These are phyloP conservation scores for Bipolaris sorokiniana DNA, from an alignment of 2,329 filamentous ascomycete species.

Conservation along the genomic window DNA sequence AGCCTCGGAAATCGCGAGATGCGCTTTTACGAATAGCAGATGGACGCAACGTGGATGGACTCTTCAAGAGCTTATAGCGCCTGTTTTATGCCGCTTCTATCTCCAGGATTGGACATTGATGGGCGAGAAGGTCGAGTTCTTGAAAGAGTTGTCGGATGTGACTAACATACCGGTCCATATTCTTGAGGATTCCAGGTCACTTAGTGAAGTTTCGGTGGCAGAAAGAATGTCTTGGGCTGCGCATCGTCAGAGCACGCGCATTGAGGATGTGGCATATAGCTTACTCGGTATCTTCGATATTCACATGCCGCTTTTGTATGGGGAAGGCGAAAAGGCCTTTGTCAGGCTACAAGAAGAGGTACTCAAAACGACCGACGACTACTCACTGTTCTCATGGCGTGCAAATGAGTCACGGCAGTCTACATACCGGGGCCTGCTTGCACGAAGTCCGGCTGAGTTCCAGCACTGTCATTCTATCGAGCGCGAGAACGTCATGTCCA, in stretches of 20 bases:
- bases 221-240: constrained; percentile 41
- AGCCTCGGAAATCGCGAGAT: constrained; percentile 21
- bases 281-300: constrained; percentile 43
- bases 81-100: constrained; percentile 33
- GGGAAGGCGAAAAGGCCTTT: constrained; percentile 39
- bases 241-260: constrained; percentile 32
- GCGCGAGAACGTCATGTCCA: constrained; percentile 26
- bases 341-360: constrained; percentile 38
- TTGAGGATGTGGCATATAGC: constrained; percentile 40
- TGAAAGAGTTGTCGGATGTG: constrained; percentile 30
- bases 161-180: constrained; percentile 35
- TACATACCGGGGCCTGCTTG: constrained; percentile 33
- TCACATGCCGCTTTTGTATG: constrained; percentile 39
- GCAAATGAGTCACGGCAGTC: constrained; percentile 21
- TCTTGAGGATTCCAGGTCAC: constrained; percentile 23
- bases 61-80: constrained; percentile 39
- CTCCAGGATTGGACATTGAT: constrained; percentile 33
- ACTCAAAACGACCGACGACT: constrained; percentile 36
- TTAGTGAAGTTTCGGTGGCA: constrained; percentile 31
- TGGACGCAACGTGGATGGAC: constrained; percentile 42
- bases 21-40: constrained; percentile 26
- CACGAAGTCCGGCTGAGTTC: constrained; percentile 32
- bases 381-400: constrained; percentile 37
- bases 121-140: constrained; percentile 34
- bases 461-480: constrained; percentile 28